phyloP scores from a whole-genome alignment of 139 green algal genomes.

The Deuterostichococcus epilithicus region DNA sequence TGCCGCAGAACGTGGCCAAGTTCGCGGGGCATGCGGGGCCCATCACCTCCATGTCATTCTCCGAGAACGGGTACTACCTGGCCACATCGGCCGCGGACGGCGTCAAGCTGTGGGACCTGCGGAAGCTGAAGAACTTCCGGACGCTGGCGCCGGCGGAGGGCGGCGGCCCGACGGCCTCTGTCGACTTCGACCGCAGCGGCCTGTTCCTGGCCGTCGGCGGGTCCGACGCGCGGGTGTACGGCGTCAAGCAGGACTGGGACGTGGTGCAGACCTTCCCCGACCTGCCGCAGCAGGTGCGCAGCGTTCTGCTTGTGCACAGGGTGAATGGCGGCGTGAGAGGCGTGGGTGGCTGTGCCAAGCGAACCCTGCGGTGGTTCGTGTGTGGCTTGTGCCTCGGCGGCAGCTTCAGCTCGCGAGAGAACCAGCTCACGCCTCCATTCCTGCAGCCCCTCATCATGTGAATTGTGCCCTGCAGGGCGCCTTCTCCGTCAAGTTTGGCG shows the following conservation, averaged over 20 bases:
- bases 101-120: conserved; percentile 97
- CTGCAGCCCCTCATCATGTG: conserved; percentile 36
- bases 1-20: conserved; percentile 60
- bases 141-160: conserved; percentile 56
- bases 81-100: conserved; percentile 69
- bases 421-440: background rate
- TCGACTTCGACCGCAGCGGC: conserved; percentile 33
- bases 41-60: conserved; percentile 74
- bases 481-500: conserved; percentile 51
- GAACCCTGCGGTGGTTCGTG: background rate
- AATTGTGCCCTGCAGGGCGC: background rate
- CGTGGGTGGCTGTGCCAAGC: background rate
- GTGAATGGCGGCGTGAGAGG: too few relatives aligned
- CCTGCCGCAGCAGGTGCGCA: conserved; percentile 65
- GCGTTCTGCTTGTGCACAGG: background rate
- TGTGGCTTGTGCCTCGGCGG: background rate
- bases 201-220: conserved; percentile 85
- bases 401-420: background rate
- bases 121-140: conserved; percentile 89
- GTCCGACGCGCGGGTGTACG: conserved; percentile 60
- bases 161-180: conserved; percentile 31
- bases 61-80: conserved; percentile 94
- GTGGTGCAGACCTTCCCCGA: conserved; percentile 56
- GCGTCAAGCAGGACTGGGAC: conserved; percentile 74
- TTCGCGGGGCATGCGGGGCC: conserved; percentile 68